Percentiles rank a stretch among this genome's conserved stretches.
Conservation (phyloP, 495 filamentous ascomycete genomes). For the Hypoxylon cercidicola region DNA sequence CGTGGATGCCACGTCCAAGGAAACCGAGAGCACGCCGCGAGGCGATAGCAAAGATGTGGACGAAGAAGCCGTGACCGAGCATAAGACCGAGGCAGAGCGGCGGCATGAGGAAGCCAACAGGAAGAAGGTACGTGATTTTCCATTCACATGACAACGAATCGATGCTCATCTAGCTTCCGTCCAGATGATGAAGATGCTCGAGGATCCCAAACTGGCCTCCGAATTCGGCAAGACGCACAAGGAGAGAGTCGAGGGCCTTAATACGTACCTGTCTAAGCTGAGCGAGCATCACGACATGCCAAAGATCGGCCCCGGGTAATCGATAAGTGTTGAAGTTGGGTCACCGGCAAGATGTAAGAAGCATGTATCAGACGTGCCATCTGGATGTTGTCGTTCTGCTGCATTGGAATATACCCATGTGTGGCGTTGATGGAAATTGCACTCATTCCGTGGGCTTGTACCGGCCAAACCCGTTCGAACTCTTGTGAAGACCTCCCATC, state of each 20-base stretch:
- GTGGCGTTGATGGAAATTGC: constrained; percentile 15
- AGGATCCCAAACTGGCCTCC: constrained; percentile 54
- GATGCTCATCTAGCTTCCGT: constrained; percentile 51
- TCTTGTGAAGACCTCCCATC: too few species aligned
- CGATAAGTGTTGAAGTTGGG: not conserved
- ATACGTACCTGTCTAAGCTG: constrained; percentile 88
- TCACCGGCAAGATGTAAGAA: not conserved
- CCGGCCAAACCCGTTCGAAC: too few species aligned
- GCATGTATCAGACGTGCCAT: not conserved
- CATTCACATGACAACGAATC: not conserved
- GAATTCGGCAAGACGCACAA: constrained; percentile 96
- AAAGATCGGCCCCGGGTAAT: constrained; percentile 79
- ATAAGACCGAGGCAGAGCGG: constrained; percentile 88
- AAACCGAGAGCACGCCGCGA: constrained; percentile 23
- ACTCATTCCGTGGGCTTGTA: not conserved
- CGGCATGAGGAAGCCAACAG: constrained; percentile 80
- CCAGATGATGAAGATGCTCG: constrained; percentile 76
- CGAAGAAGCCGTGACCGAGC: constrained; percentile 34
- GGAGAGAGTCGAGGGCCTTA: constrained; percentile 94
- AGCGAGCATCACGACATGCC: constrained; percentile 99
- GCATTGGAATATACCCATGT: constrained; percentile 8
- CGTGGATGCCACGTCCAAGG: constrained; percentile 23
- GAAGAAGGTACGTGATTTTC: constrained; percentile 72
- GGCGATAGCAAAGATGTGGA: constrained; percentile 33
- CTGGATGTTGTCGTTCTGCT: too few species aligned